Evolutionary conservation across 495 filamentous ascomycete genomes (phyloP).

Genomic region (Bacidia gigantensis): DNA sequence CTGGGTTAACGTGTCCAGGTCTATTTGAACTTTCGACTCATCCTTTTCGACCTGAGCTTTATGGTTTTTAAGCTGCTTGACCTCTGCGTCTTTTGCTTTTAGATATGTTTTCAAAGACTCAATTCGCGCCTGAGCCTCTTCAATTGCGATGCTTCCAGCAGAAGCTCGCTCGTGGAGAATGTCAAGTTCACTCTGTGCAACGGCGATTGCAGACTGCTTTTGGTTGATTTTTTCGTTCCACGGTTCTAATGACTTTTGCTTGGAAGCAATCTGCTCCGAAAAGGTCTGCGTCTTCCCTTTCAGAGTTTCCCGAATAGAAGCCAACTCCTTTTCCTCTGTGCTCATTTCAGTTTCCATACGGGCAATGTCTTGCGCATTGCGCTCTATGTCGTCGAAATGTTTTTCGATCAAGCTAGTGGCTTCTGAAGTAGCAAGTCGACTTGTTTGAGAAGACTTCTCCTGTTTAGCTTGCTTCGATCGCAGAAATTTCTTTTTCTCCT

Average conservation of each 20-base stretch:
- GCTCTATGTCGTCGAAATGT: slow-evolving; percentile 61
- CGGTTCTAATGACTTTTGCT: slow-evolving; percentile 89
- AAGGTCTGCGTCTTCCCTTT: slow-evolving; percentile 93
- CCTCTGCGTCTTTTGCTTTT: slow-evolving; percentile 53
- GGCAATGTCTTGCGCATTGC: slow-evolving; percentile 53
- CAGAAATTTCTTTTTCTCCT: slow-evolving; percentile 93
- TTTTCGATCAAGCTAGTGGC: slow-evolving; percentile 66
- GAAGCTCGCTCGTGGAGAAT: slow-evolving; percentile 82
- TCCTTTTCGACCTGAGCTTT: slow-evolving; percentile 62
- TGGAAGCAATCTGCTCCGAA: slow-evolving; percentile 78
- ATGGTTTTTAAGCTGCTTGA: slow-evolving; percentile 60
- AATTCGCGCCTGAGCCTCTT: slow-evolving; percentile 75
- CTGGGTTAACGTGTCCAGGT: slow-evolving; percentile 54
- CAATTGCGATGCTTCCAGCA: slow-evolving; percentile 65
- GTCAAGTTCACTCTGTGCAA: slow-evolving; percentile 84
- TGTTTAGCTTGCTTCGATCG: slow-evolving; percentile 83
- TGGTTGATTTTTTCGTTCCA: slow-evolving; percentile 96
- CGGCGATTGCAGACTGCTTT: slow-evolving; percentile 83
- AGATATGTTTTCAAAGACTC: slow-evolving; percentile 54
- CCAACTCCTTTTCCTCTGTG: slow-evolving; percentile 68
- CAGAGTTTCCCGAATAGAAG: slow-evolving; percentile 62
- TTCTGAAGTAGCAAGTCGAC: slow-evolving; percentile 54
- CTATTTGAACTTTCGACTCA: slow-evolving; percentile 49
- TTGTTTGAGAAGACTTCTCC: slow-evolving; percentile 70
- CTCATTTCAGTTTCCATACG: slow-evolving; percentile 60